Conservation (phyloP, 306 rosid species). For the Lupinus albus region DNA sequence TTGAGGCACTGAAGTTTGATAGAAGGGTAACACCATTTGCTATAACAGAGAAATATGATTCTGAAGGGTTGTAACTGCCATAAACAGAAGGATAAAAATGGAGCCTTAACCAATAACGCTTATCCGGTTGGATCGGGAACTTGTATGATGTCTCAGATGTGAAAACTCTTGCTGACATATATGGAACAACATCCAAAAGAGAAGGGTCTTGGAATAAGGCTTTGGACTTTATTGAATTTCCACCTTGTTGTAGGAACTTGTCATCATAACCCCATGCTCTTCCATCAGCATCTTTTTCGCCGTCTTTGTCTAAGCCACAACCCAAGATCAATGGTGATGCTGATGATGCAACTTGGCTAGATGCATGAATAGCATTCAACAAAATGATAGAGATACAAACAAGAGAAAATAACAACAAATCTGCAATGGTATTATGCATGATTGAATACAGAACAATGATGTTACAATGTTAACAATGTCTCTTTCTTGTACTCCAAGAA, state of each 20-base stretch:
- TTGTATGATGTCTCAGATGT: slow-evolving; percentile 45
- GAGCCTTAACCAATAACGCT: slow-evolving; percentile 59
- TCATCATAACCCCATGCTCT: slow-evolving; percentile 54
- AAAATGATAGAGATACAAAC: slow-evolving; percentile 20
- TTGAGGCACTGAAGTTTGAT: slow-evolving; percentile 53
- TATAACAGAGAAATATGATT: slow-evolving; percentile 51
- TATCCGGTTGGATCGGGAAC: slow-evolving; percentile 39
- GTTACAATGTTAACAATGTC: background rate
- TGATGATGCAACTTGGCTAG: slow-evolving; percentile 1
- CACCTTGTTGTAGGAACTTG: slow-evolving; percentile 34
- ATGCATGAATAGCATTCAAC: slow-evolving; percentile 38
- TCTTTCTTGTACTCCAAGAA: slow-evolving; percentile 44
- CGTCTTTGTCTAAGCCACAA: slow-evolving; percentile 42
- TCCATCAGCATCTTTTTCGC: slow-evolving; percentile 47
- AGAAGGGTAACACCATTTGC: slow-evolving; percentile 54
- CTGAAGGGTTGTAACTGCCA: slow-evolving; percentile 19
- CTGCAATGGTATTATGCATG: slow-evolving; percentile 24
- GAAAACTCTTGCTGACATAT: slow-evolving; percentile 60
- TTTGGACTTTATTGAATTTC: slow-evolving; percentile 38
- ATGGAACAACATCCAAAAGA: slow-evolving; percentile 47
- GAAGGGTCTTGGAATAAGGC: slow-evolving; percentile 61
- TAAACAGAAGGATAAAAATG: slow-evolving; percentile 58
- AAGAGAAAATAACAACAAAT: slow-evolving; percentile 29
- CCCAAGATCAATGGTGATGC: slow-evolving; percentile 43
- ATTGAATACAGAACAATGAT: slow-evolving; percentile 47